A percentile compares a stretch with the other conserved stretches of the same genome.
Conservation (phyloP, 2,329 filamentous ascomycete species). For the Colletotrichum nymphaeae region DNA sequence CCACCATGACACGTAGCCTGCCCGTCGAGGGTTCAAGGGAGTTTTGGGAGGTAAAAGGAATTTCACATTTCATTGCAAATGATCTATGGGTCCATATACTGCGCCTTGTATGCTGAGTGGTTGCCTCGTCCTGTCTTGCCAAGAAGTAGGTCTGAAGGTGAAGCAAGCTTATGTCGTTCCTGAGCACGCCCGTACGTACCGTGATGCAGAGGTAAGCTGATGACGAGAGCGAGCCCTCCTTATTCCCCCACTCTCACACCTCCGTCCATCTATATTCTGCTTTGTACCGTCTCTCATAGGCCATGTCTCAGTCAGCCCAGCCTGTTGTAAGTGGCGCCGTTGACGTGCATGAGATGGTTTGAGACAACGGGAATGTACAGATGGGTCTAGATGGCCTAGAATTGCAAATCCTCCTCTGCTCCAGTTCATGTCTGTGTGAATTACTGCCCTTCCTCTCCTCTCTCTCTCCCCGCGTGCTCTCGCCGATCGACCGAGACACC, state of each 20-base stretch:
- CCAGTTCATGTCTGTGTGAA: background rate
- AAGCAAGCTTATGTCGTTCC: background rate
- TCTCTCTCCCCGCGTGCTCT: background rate
- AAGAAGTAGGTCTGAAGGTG: background rate
- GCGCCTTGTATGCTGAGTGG: background rate
- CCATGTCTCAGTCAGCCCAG: background rate
- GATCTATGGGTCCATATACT: background rate
- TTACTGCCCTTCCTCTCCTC: background rate
- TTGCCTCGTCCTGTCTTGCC: background rate
- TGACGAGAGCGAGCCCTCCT: background rate
- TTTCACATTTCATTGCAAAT: background rate
- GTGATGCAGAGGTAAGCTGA: background rate
- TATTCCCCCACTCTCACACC: background rate
- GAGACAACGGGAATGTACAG: slow-evolving; percentile 12
- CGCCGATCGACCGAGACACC: background rate
- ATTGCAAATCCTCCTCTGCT: slow-evolving; percentile 8
- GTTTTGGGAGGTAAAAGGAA: background rate
- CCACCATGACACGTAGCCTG: background rate
- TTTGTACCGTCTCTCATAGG: background rate
- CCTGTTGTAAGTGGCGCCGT: slow-evolving; percentile 3
- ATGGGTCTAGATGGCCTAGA: background rate
- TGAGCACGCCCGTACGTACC: background rate
- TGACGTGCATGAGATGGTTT: slow-evolving; percentile 10
- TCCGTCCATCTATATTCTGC: background rate
- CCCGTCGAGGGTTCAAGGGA: background rate